phyloP scores from a whole-genome alignment of 192 early-diverging fungal genomes.

The Kickxella alabastrina region DNA sequence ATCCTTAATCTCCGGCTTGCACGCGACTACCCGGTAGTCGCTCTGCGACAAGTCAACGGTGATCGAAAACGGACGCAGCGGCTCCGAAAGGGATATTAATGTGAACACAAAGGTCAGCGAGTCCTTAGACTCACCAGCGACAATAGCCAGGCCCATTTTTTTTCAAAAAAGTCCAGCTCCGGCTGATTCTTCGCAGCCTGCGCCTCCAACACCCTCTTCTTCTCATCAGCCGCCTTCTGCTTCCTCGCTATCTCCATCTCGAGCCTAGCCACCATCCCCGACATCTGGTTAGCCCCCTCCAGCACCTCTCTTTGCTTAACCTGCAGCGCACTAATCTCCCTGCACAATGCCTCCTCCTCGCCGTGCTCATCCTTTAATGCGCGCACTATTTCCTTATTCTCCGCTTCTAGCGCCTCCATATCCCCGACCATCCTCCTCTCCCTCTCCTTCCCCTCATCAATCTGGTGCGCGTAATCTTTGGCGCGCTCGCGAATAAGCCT shows the following conservation, averaged over 20 bases:
- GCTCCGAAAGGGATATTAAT: slow-evolving; percentile 57
- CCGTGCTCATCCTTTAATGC: slow-evolving; percentile 51
- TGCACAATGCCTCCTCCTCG: slow-evolving; percentile 48
- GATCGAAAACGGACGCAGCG: slow-evolving; percentile 52
- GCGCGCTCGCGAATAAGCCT: slow-evolving; percentile 37
- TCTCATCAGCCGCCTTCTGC: slow-evolving; percentile 50
- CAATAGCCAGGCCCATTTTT: slow-evolving; percentile 53
- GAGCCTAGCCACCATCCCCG: slow-evolving; percentile 35
- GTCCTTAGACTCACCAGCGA: slow-evolving; percentile 39
- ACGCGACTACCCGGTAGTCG: slow-evolving; percentile 56
- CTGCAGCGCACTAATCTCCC: slow-evolving; percentile 40
- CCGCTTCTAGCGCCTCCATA: slow-evolving; percentile 37
- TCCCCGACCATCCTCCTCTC: slow-evolving; percentile 32
- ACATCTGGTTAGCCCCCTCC: slow-evolving; percentile 23
- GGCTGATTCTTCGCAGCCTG: slow-evolving; percentile 55
- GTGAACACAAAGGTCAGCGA: slow-evolving; percentile 65
- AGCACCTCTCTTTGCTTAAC: slow-evolving; percentile 43
- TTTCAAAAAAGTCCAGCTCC: slow-evolving; percentile 57
- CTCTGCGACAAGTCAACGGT: slow-evolving; percentile 57
- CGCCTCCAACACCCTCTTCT: slow-evolving; percentile 44
- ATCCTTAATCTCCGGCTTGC: slow-evolving; percentile 51
- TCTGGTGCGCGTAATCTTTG: slow-evolving; percentile 17
- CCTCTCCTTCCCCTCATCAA: slow-evolving; percentile 21
- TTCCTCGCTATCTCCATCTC: slow-evolving; percentile 52
- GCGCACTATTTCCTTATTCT: slow-evolving; percentile 37